Percentiles rank a stretch among this genome's conserved stretches.
These are phyloP conservation scores for Penicillium lividum DNA, from an alignment of 495 filamentous ascomycete genomes.

Conservation along the genomic window DNA sequence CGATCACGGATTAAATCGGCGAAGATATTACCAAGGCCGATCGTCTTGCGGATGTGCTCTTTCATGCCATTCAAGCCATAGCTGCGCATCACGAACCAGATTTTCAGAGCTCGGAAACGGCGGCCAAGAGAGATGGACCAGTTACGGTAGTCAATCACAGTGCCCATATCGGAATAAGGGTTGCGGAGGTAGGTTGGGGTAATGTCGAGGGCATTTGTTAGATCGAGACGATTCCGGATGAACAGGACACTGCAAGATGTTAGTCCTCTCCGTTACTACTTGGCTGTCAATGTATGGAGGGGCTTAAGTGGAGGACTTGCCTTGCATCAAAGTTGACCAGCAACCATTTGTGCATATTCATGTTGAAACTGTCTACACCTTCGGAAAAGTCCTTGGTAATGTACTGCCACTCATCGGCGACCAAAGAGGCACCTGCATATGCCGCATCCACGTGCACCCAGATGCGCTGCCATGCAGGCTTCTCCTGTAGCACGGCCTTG, in stretches of 20 bases:
- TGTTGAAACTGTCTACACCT: constrained; percentile 82
- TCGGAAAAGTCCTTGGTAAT: constrained; percentile 60
- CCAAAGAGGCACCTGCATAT: constrained; percentile 83
- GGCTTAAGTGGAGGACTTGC: constrained; percentile 27
- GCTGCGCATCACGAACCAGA: constrained; percentile 92
- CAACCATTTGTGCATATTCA: constrained; percentile 99
- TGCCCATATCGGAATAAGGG: constrained; percentile 72
- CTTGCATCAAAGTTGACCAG: constrained; percentile 91
- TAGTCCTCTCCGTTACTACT: neutral
- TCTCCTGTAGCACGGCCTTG: constrained; percentile 60
- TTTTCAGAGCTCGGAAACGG: constrained; percentile 88
- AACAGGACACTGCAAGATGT: constrained; percentile 61
- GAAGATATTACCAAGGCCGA: constrained; percentile 71
- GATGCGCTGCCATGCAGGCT: constrained; percentile 56
- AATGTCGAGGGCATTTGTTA: constrained; percentile 78
- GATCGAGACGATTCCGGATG: constrained; percentile 69
- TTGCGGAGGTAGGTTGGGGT: constrained; percentile 83
- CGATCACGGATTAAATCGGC: constrained; percentile 56
- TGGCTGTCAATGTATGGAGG: too few relatives aligned
- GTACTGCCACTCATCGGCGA: constrained; percentile 78
- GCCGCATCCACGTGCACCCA: constrained; percentile 99
- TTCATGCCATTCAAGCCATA: constrained; percentile 83
- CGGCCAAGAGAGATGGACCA: constrained; percentile 97
- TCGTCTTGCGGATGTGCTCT: constrained; percentile 65
- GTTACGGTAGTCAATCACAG: constrained; percentile 96